A percentile compares a stretch with the other conserved stretches of the same genome.
These are phyloP conservation scores for Lobosporangium transversale DNA, from an alignment of 192 early-diverging fungal species.

Conservation along the genomic window DNA sequence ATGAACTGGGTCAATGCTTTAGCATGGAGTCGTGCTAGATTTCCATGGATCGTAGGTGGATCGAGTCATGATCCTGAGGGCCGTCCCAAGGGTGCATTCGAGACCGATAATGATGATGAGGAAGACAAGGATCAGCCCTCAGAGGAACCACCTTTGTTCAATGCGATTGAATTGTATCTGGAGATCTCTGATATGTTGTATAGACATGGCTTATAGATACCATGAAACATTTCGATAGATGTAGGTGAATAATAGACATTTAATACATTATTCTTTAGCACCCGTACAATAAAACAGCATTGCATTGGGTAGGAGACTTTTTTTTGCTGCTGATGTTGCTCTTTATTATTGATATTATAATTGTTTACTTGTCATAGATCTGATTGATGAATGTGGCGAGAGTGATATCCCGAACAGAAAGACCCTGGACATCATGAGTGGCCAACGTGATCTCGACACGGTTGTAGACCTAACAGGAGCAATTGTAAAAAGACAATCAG, in stretches of 20 bases:
- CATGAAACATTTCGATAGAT: not conserved
- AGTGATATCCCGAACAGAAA: slow-evolving; percentile 79
- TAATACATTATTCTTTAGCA: too few relatives aligned
- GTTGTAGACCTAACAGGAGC: slow-evolving; percentile 89
- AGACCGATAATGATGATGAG: slow-evolving; percentile 21
- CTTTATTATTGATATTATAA: not conserved
- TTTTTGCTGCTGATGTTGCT: not conserved
- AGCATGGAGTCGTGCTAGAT: slow-evolving; percentile 43
- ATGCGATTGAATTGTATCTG: slow-evolving; percentile 49
- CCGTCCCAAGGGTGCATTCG: slow-evolving; percentile 32
- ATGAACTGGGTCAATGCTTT: slow-evolving; percentile 52
- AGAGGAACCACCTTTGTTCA: slow-evolving; percentile 35
- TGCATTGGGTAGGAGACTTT: too few relatives aligned
- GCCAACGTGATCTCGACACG: slow-evolving; percentile 88
- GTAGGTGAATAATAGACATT: not conserved
- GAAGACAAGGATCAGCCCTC: not conserved
- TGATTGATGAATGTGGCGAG: slow-evolving; percentile 78
- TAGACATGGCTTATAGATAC: slow-evolving; percentile 17
- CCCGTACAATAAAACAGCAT: too few relatives aligned
- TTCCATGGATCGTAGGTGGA: slow-evolving; percentile 48
- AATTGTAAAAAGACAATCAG: too few relatives aligned
- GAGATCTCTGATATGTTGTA: slow-evolving; percentile 50
- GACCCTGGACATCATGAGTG: slow-evolving; percentile 90
- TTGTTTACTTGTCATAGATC: slow-evolving; percentile 44
- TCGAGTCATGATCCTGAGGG: slow-evolving; percentile 49